Conservation (phyloP, 441 rosid species). For the Cnidoscolus chayamansa region DNA sequence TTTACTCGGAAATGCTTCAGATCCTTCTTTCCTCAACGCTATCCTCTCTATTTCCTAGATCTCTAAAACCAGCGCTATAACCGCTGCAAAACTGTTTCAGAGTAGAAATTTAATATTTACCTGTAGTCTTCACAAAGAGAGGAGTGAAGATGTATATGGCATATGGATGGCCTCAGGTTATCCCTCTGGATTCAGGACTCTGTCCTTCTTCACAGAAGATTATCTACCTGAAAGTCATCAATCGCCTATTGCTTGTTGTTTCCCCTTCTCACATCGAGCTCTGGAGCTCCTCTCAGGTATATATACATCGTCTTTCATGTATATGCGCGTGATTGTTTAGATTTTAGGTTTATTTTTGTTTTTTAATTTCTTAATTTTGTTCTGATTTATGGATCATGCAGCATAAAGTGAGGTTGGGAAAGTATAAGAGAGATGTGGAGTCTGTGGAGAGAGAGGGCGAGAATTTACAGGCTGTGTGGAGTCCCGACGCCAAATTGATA, state of each 20-base stretch:
- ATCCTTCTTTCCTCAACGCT: slow-evolving; percentile 14
- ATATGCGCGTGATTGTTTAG: not conserved
- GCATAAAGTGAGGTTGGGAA: slow-evolving; percentile 91
- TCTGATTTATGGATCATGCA: slow-evolving; percentile 25
- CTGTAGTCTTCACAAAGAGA: not conserved
- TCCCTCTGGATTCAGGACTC: slow-evolving; percentile 59
- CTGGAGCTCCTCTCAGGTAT: slow-evolving; percentile 92
- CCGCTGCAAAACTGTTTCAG: not conserved
- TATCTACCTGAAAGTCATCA: slow-evolving; percentile 64
- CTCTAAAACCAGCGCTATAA: not conserved
- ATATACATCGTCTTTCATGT: not conserved
- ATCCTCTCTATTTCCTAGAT: slow-evolving; percentile 3
- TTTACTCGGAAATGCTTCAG: slow-evolving; percentile 19
- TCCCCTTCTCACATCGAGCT: slow-evolving; percentile 87
- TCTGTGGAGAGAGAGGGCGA: slow-evolving; percentile 81
- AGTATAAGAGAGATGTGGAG: slow-evolving; percentile 71
- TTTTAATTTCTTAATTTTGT: slow-evolving; percentile 13
- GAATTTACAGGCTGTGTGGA: slow-evolving; percentile 89
- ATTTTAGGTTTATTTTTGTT: slow-evolving; percentile 1
- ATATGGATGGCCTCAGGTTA: slow-evolving; percentile 99
- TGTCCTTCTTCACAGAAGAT: slow-evolving; percentile 72
- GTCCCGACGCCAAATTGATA: slow-evolving; percentile 78
- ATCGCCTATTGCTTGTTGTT: slow-evolving; percentile 64
- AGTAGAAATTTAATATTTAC: not conserved
- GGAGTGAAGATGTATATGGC: slow-evolving; percentile 70